Base-by-base conservation (phyloP, 805 yeast species). In the Saturnispora halmiae region DNA sequence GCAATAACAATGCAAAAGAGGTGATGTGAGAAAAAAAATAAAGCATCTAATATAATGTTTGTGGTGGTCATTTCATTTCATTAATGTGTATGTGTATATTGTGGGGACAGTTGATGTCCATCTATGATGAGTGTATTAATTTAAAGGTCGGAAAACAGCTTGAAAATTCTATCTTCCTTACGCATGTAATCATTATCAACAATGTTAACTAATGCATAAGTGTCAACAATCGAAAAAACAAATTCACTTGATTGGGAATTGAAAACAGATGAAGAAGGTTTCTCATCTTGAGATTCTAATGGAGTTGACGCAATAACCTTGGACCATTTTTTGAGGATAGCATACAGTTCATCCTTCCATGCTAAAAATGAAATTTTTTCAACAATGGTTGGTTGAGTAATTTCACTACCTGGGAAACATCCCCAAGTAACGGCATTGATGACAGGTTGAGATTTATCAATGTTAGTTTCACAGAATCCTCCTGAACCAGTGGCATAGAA, bases 371-470 rank as follows among this genome's bases (percentile, higher is more conserved):
- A 85, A 29, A 79, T 77, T 54, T 79, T 81, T 59, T 90, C 97
- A 16, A 90, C 96, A 58, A 90, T 86, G 0, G 97, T 90, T 39
- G 97, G 96, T 65, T 90, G 97, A 48, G 85, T 70, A 40, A 90
- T 82, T 64, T 90, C 96, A 55, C 81, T 82, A 29, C 95, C 95
- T 21, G 97, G 96, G 76, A 85, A 87, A 41, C 88, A 86, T 48
- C 97, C 97, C 97, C 97, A 90, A 15, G 97, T 90, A 42, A 90
- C 96, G 7, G 97, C 96, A 56, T 85, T 88, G 48, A 94, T 87
- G 28, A 79, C 52, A 34, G 74, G 78, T 19, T 72, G 72, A 37
- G 94, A 75, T 15, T 58, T 47, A 40, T 87, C 36, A 16, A 40
- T 11, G 22, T 41, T 44, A 13, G 36, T 39, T 34, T 40, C 34